A percentile compares a stretch with the other conserved stretches of the same genome.
phyloP scores from a whole-genome alignment of 2,329 filamentous ascomycete genomes.

The Fusarium tuaranense region DNA sequence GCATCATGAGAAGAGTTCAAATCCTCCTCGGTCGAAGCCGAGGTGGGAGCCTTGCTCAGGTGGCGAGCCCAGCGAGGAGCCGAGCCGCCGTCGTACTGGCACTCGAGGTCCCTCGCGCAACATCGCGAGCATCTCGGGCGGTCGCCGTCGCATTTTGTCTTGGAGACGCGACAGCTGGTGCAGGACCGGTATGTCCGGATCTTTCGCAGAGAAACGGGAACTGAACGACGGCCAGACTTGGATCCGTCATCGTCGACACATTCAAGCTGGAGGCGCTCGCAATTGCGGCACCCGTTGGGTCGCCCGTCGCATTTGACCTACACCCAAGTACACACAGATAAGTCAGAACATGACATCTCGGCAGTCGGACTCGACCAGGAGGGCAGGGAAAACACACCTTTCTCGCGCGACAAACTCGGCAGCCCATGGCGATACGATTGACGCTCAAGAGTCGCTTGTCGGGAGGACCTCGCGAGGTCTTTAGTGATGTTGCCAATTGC shows the following conservation, averaged over 20 bases:
- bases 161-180: constrained; percentile 54
- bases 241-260: constrained; percentile 53
- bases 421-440: constrained; percentile 50
- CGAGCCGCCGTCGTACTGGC: constrained; percentile 54
- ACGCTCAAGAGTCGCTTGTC: constrained; percentile 26
- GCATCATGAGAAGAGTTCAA: constrained; percentile 31
- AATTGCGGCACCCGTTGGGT: constrained; percentile 57
- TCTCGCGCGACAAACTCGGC: constrained; percentile 55
- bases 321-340: constrained; percentile 11
- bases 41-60: constrained; percentile 43
- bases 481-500: constrained; percentile 37
- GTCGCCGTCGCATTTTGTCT: constrained; percentile 57
- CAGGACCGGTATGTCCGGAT: constrained; percentile 57
- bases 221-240: constrained; percentile 39
- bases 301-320: constrained; percentile 58
- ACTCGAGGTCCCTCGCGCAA: constrained; percentile 49
- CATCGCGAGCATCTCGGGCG: constrained; percentile 54
- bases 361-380: constrained; percentile 1
- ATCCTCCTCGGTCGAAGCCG: constrained; percentile 41
- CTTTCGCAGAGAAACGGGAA: constrained; percentile 50
- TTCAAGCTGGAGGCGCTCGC: constrained; percentile 56
- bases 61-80: constrained; percentile 53
- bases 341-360: constrained; percentile 19
- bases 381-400: constrained; percentile 46
- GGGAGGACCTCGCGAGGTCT: constrained; percentile 29